Base-by-base conservation (phyloP, 805 yeast genomes). In the Gaillardinia entomophila region DNA sequence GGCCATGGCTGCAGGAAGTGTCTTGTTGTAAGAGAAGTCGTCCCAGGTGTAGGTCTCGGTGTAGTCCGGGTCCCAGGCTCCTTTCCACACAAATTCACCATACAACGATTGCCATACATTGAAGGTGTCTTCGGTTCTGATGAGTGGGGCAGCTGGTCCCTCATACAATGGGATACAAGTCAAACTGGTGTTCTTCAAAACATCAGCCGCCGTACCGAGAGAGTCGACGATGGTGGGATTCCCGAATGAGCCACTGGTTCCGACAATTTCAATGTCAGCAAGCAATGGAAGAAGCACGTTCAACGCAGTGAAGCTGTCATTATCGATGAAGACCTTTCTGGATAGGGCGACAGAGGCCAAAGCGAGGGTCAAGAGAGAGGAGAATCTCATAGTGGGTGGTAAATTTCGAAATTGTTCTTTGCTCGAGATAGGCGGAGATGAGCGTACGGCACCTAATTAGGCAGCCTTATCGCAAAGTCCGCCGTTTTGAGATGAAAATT, bases 41-140 rank as follows among this genome's bases (percentile, higher is more conserved):
- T 46, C 53, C 58, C 60, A 55, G 26, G 43, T 36, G 45, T 56
- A 61, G 2, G 46, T 4, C 35, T 63, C 65, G 15, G 28, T 48
- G 35, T 66, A 64, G 23, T 23, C 31, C 12, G 56, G 46, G 18
- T 55, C 52, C 44, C 47, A 63, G 13, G 60, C 68, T 37, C 70
- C 69, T 45, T 64, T 59, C 70, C 71, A 64, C 8, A 59, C 64
- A 4, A 63, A 49, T 12, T 46, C 54, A 19, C 70, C 71, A 35
- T 53, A 62, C 19, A 64, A 42, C 6, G 42, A 36, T 45, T 60
- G 59, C 66, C 68, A 63, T 6, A 42, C 31, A 25, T 61, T 60
- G 55, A 64, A 65, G 16, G 66, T 61, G 13, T 62, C 60, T 36
- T 60, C 48, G 19, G 62, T 60, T 46, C 65, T 53, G 27, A 65